A percentile compares a stretch with the other conserved stretches of the same genome.
Conservation (phyloP, 164 flowering plant species). For the Echeveria elegans region DNA sequence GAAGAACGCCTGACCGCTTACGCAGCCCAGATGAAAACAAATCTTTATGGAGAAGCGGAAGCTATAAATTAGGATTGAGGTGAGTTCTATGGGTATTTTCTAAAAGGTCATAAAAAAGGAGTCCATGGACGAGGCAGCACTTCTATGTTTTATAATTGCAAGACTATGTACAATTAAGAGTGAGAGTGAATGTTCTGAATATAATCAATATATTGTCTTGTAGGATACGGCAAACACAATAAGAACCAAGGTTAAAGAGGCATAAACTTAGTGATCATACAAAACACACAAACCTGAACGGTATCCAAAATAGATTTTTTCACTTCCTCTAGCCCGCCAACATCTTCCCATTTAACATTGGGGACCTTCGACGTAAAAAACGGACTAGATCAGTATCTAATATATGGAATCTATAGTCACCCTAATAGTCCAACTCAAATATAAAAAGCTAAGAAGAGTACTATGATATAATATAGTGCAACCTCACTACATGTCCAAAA, state of each 20-base stretch:
- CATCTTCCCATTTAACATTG: constrained; percentile 96
- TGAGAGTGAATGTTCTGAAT: background rate
- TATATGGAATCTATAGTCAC: background rate
- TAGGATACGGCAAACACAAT: background rate
- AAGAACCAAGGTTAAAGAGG: background rate
- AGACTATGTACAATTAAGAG: background rate
- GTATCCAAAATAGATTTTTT: constrained; percentile 90
- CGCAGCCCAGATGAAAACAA: constrained; percentile 93
- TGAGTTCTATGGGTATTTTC: background rate
- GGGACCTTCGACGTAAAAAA: constrained; percentile 49
- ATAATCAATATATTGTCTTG: background rate
- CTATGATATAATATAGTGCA: background rate
- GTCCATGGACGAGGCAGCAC: background rate
- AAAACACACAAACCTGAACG: constrained; percentile 55
- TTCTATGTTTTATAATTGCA: background rate
- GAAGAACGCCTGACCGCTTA: constrained; percentile 95
- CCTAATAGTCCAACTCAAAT: background rate
- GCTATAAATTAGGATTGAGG: constrained; percentile 30
- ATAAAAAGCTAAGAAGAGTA: background rate
- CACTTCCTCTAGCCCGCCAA: constrained; percentile 95
- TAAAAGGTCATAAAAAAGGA: background rate
- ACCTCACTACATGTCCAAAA: background rate
- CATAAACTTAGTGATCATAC: background rate
- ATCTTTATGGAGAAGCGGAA: constrained; percentile 89
- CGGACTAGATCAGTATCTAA: background rate